Evolutionary conservation across 108 stramenopile species (phyloP).

Genomic region (Fragilaria radians): DNA sequence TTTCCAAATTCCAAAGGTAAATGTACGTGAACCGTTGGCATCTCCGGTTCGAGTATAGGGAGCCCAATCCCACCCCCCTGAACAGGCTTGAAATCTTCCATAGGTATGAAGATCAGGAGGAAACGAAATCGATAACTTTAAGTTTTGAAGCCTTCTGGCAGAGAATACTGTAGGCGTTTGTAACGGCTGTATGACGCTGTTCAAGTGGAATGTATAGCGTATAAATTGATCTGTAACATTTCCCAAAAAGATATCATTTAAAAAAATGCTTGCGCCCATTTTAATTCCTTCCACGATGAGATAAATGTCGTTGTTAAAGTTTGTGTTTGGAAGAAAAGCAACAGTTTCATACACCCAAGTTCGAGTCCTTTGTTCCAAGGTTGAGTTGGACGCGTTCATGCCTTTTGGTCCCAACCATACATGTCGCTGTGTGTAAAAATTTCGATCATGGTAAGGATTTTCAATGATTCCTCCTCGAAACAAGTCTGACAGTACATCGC

Average conservation of each 20-base stretch:
- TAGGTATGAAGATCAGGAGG: conserved; percentile 29
- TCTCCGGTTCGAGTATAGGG: conserved; percentile 23
- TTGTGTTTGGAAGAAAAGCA: background rate
- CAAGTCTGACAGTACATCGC: conserved; percentile 36
- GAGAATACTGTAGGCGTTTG: no score
- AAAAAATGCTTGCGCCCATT: conserved; percentile 36
- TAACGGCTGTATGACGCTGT: background rate
- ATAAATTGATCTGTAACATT: conserved; percentile 38
- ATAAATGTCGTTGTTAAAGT: no score
- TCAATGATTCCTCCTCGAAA: conserved; percentile 17
- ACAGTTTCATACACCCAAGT: conserved; percentile 23
- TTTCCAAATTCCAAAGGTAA: conserved; percentile 25
- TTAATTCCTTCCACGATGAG: conserved; percentile 44
- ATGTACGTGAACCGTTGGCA: conserved; percentile 12
- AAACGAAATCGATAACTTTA: conserved; percentile 20
- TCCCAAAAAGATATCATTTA: conserved; percentile 22
- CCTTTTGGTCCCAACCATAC: conserved; percentile 24
- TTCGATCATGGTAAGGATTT: conserved; percentile 33
- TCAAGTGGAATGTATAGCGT: conserved; percentile 17
- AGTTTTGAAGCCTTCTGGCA: background rate
- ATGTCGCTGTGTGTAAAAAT: conserved; percentile 26
- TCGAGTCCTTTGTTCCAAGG: conserved; percentile 9
- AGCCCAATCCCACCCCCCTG: conserved; percentile 54
- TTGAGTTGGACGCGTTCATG: background rate
- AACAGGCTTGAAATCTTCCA: conserved; percentile 33